Evolutionary conservation across 169 alveolate species (phyloP).

Genomic region (Neospora caninum): DNA sequence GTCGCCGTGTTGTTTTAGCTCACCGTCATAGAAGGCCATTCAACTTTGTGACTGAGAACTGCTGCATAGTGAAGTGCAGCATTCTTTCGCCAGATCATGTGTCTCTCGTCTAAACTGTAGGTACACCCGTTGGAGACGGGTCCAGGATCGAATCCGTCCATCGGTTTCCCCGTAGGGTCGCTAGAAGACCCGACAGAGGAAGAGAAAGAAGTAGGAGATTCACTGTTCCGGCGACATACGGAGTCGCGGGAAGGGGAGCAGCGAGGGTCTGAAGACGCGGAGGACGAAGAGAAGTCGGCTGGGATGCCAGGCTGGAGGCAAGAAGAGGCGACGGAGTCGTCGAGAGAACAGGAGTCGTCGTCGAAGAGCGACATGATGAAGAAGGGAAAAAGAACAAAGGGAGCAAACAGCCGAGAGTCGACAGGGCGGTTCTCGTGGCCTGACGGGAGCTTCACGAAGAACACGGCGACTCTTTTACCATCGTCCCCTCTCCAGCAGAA

Average conservation of each 20-base stretch:
- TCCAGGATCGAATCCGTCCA: neutral
- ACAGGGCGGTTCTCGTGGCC: too few relatives aligned
- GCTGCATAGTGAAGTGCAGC: conserved; percentile 62
- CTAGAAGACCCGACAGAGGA: neutral
- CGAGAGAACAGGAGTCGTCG: neutral
- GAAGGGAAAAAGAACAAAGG: too few relatives aligned
- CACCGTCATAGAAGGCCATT: conserved; percentile 70
- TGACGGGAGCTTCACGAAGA: too few relatives aligned
- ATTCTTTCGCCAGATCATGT: conserved; percentile 61
- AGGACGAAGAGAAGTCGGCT: too few relatives aligned
- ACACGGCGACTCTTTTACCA: too few relatives aligned
- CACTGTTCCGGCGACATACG: too few relatives aligned
- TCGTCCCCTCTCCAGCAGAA: too few relatives aligned
- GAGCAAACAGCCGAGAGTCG: too few relatives aligned
- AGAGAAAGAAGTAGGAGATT: neutral
- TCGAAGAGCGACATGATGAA: neutral
- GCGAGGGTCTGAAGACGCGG: too few relatives aligned
- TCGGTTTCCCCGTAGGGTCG: too few relatives aligned
- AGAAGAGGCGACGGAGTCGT: neutral
- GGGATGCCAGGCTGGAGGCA: too few relatives aligned
- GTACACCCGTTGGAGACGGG: neutral
- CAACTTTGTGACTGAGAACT: conserved; percentile 55
- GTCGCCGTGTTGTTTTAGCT: neutral
- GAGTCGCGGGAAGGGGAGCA: too few relatives aligned
- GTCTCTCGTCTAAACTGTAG: conserved; percentile 51